Percentiles rank a stretch among this genome's conserved stretches.
Evolutionary conservation across 169 alveolate genomes (phyloP).

Genomic region (Eimeria praecox): DNA sequence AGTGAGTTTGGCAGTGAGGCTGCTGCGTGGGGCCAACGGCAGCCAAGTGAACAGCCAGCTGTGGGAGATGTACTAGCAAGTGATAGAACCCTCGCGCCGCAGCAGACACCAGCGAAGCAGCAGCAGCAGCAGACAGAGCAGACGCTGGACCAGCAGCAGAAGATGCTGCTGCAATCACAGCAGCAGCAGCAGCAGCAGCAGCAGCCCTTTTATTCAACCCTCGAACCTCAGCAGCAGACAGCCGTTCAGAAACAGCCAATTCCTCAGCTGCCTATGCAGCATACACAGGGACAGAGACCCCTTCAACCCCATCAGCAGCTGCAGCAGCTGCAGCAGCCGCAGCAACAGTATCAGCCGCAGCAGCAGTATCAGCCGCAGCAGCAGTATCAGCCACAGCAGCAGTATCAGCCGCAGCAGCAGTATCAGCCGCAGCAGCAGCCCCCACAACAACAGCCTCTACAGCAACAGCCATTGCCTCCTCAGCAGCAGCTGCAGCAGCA

Average conservation of each 20-base stretch:
- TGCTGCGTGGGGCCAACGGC: background rate
- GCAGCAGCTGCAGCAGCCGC: background rate
- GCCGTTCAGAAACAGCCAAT: background rate
- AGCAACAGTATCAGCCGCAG: background rate
- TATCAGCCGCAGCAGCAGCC: too few relatives aligned
- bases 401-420: background rate
- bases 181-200: constrained; percentile 3
- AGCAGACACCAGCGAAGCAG: background rate
- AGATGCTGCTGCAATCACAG: constrained; percentile 27
- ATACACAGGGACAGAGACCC: background rate
- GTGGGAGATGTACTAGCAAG: constrained; percentile 2
- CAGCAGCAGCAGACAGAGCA: constrained; percentile 3
- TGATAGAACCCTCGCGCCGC: background rate
- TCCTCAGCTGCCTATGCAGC: background rate
- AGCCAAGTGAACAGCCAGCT: background rate
- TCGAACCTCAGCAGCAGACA: background rate
- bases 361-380: background rate
- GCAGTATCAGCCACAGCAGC: constrained; percentile 37
- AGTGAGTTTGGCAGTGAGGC: background rate
- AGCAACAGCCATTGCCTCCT: constrained; percentile 10
- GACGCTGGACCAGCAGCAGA: background rate
- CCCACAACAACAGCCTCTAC: background rate
- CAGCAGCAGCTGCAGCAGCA: constrained; percentile 45
- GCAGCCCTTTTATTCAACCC: background rate
- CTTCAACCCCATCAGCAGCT: constrained; percentile 47